Evolutionary conservation across 768 basidiomycete species (phyloP).

Genomic region (Kockovaella imperatae): DNA sequence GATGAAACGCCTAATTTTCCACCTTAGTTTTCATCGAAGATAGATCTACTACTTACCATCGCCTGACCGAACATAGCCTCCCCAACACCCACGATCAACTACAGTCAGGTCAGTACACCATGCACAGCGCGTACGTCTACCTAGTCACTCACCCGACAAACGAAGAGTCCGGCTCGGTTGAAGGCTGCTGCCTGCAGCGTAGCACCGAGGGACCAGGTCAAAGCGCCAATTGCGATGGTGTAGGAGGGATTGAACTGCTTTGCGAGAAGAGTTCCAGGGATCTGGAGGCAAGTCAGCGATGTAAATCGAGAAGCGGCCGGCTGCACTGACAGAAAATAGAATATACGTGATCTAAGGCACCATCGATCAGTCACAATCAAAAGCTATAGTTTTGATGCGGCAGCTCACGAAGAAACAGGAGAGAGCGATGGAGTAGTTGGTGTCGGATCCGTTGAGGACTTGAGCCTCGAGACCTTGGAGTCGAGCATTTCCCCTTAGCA

Average conservation of each 20-base stretch:
- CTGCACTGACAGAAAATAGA: not conserved
- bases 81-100: conserved; percentile 11
- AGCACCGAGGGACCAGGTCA: conserved; percentile 47
- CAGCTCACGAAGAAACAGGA: conserved; percentile 45
- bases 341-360: not conserved
- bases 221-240: conserved; percentile 44
- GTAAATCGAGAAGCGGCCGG: not conserved
- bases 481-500: conserved; percentile 36
- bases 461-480: conserved; percentile 41
- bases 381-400: conserved; percentile 26
- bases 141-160: conserved; percentile 45
- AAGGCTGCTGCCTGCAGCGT: conserved; percentile 41
- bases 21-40: no score
- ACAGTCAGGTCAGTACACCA: not conserved
- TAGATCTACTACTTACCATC: no score
- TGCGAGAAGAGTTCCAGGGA: conserved; percentile 47
- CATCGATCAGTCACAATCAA: not conserved
- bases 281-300: conserved; percentile 16
- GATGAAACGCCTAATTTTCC: conserved; percentile 40
- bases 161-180: conserved; percentile 43
- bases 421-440: conserved; percentile 43
- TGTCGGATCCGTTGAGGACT: conserved; percentile 39
- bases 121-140: conserved; percentile 19
- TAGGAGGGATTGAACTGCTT: conserved; percentile 42
- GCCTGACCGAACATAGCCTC: conserved; percentile 43